Percentiles rank a stretch among this genome's conserved stretches.
Conservation (phyloP, 1,284 basidiomycete species). For the Cystobasidium slooffiae region DNA sequence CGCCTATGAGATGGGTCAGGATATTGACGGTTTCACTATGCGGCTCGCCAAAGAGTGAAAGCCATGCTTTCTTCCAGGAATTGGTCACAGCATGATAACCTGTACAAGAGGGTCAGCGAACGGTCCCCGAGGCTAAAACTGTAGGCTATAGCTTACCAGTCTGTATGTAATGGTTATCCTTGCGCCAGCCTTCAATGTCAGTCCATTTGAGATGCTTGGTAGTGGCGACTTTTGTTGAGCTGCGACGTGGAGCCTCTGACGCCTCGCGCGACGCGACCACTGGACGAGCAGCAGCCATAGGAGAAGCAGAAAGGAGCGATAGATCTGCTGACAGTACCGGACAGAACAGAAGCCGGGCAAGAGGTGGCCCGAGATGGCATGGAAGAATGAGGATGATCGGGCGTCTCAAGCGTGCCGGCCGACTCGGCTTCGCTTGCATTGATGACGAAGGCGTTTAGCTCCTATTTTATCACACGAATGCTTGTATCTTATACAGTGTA, state of each 20-base stretch:
- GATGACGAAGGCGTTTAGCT: too few species aligned
- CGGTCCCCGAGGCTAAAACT: background rate
- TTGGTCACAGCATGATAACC: slow-evolving; percentile 33
- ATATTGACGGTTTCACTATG: slow-evolving; percentile 53
- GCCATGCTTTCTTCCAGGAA: slow-evolving; percentile 19
- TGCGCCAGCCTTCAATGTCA: slow-evolving; percentile 48
- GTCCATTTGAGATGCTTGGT: slow-evolving; percentile 43
- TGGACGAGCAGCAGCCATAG: background rate
- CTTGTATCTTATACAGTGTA: too few species aligned
- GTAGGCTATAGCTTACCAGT: slow-evolving; percentile 42
- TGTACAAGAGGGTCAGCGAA: background rate
- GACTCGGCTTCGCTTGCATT: too few species aligned
- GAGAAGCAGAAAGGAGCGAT: background rate
- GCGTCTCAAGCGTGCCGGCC: too few species aligned
- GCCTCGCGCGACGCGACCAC: background rate
- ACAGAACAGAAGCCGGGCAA: too few species aligned
- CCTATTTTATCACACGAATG: too few species aligned
- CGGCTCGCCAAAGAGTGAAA: slow-evolving; percentile 23
- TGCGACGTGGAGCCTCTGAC: background rate
- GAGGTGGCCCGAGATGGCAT: too few species aligned
- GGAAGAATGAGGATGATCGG: too few species aligned
- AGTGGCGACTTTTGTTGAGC: slow-evolving; percentile 14
- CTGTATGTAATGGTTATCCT: slow-evolving; percentile 49
- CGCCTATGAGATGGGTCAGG: slow-evolving; percentile 41
- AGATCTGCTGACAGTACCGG: too few species aligned